Conservation (phyloP, 2,329 filamentous ascomycete genomes). For the Meredithiella fracta region DNA sequence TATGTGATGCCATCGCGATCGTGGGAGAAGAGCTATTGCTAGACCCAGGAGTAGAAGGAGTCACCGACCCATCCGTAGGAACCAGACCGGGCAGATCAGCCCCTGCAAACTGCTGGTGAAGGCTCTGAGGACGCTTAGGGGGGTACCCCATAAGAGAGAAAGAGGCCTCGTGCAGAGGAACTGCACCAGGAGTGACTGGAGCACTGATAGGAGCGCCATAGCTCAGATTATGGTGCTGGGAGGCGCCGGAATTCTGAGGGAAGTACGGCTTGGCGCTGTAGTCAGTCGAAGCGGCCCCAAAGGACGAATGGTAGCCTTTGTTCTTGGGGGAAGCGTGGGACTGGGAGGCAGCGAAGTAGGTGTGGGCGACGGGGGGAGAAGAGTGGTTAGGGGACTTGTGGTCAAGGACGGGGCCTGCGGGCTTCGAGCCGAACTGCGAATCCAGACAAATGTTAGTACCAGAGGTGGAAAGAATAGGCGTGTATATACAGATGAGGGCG, state of each 20-base stretch:
- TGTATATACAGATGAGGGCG: not conserved
- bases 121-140: conserved; percentile 15
- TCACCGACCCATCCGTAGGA: conserved; percentile 16
- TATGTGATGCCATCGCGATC: conserved; percentile 27
- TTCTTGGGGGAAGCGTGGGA: conserved; percentile 1
- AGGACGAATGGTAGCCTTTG: not conserved
- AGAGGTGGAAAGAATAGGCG: not conserved
- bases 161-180: conserved; percentile 21
- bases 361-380: not conserved
- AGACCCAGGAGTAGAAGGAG: conserved; percentile 19
- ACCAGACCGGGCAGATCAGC: conserved; percentile 5
- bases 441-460: conserved; percentile 16
- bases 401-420: conserved; percentile 4
- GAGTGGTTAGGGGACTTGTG: conserved; percentile 2
- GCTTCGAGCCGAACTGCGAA: conserved; percentile 13
- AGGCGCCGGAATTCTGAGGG: conserved; percentile 21
- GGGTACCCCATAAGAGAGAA: conserved; percentile 14
- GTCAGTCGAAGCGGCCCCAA: not conserved
- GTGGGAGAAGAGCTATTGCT: conserved; percentile 22
- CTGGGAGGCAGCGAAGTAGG: not conserved
- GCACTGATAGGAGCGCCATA: not conserved
- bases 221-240: conserved; percentile 28
- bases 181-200: not conserved
- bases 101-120: not conserved
- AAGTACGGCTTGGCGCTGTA: not conserved